Evolutionary conservation across 148 eudicot genomes (phyloP).

Genomic region (Dysphania ambrosioides): DNA sequence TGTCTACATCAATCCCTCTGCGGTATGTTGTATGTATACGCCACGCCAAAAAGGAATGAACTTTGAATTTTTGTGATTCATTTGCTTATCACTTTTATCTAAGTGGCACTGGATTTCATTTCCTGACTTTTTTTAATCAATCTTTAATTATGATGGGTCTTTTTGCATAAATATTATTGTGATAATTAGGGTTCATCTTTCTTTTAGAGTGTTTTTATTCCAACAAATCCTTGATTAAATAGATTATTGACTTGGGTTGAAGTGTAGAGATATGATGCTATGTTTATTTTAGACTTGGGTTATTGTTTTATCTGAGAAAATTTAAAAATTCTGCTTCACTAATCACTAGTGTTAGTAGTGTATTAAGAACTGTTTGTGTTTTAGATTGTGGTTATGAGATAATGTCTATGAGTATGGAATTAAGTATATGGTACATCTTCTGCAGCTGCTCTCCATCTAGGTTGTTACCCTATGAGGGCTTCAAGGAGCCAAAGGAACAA

Average conservation of each 20-base stretch:
- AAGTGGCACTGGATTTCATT: neutral
- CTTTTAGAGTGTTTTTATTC: neutral
- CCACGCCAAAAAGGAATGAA: neutral
- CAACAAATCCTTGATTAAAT: neutral
- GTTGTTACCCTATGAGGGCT: slow-evolving; percentile 60
- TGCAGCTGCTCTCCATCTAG: slow-evolving; percentile 78
- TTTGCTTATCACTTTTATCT: neutral
- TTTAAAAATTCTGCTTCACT: neutral
- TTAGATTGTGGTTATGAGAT: neutral
- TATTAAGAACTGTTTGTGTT: neutral
- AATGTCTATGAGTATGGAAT: neutral
- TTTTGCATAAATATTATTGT: neutral
- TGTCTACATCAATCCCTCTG: too few relatives aligned
- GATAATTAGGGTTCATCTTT: neutral
- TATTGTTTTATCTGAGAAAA: neutral
- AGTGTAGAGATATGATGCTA: neutral
- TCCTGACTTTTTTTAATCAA: neutral
- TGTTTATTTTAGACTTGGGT: too few relatives aligned
- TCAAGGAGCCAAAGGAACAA: slow-evolving; percentile 76
- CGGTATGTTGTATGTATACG: too few relatives aligned
- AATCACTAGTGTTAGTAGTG: neutral
- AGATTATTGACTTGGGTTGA: neutral
- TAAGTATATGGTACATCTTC: slow-evolving; percentile 3
- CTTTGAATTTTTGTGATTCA: neutral
- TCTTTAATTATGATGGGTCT: neutral